Evolutionary conservation across 2,329 filamentous ascomycete species (phyloP).

Genomic region (Fusarium sp.): DNA sequence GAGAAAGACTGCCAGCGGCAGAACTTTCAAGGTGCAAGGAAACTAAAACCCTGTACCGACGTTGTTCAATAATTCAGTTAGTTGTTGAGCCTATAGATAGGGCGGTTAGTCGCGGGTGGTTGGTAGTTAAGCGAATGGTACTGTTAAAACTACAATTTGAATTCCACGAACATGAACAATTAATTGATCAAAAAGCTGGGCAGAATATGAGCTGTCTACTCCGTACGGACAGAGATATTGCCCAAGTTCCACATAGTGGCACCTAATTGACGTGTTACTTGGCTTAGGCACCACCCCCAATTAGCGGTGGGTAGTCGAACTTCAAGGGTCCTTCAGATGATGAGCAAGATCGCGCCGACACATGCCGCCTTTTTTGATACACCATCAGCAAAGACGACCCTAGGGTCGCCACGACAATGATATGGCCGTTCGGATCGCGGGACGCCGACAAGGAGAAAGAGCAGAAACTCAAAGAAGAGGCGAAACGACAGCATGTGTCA

Average conservation of each 20-base stretch:
- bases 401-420: constrained; percentile 49
- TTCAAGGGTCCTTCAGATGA: constrained; percentile 22
- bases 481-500: constrained; percentile 43
- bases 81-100: constrained; percentile 9
- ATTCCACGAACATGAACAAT: background rate
- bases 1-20: constrained; percentile 95
- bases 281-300: constrained; percentile 41
- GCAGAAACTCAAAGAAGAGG: constrained; percentile 26
- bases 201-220: background rate
- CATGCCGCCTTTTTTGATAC: constrained; percentile 25
- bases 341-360: constrained; percentile 9
- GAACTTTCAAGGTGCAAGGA: constrained; percentile 78
- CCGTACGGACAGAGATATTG: background rate
- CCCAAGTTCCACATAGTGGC: background rate
- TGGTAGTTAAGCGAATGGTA: constrained; percentile 39
- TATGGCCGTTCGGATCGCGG: constrained; percentile 53
- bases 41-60: constrained; percentile 34
- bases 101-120: constrained; percentile 12
- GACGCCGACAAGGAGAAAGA: constrained; percentile 36
- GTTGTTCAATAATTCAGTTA: constrained; percentile 12
- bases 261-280: constrained; percentile 3
- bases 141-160: constrained; percentile 29
- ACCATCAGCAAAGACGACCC: constrained; percentile 36
- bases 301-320: constrained; percentile 28
- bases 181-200: background rate